Percentiles rank a stretch among this genome's conserved stretches.
These are phyloP conservation scores for Eimeria brunetti DNA, from an alignment of 169 alveolate genomes.

Conservation along the genomic window DNA sequence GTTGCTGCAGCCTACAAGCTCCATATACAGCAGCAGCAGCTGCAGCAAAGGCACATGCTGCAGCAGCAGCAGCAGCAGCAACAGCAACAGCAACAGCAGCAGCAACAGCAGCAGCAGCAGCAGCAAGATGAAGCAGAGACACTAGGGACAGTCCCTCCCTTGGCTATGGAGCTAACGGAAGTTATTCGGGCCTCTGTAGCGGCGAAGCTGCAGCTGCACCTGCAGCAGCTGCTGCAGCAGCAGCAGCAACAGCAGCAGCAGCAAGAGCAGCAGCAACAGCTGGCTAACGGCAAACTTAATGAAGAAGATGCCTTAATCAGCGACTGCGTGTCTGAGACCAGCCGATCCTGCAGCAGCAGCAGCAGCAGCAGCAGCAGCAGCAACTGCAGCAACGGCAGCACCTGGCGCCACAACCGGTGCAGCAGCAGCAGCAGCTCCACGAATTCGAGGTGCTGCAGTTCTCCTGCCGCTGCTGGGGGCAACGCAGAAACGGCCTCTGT, in stretches of 20 bases:
- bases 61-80: conserved; percentile 46
- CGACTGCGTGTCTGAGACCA: background rate
- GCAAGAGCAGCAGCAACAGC: conserved; percentile 22
- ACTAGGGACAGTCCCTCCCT: conserved; percentile 23
- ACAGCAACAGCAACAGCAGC: conserved; percentile 39
- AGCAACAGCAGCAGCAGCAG: conserved; percentile 54
- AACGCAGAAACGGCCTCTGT: background rate
- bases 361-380: conserved; percentile 22
- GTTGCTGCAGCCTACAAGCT: conserved; percentile 31
- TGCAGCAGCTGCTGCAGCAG: conserved; percentile 59
- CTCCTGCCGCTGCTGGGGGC: background rate
- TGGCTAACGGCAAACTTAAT: background rate
- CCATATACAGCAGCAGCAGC: conserved; percentile 54
- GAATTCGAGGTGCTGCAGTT: background rate
- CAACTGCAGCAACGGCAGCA: background rate
- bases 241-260: conserved; percentile 35
- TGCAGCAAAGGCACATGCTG: conserved; percentile 33
- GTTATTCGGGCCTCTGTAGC: conserved; percentile 3
- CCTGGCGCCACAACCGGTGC: background rate
- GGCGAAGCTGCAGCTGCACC: conserved; percentile 50
- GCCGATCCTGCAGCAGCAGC: no score
- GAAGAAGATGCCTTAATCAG: background rate
- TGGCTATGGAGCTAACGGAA: conserved; percentile 27
- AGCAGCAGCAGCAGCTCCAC: background rate
- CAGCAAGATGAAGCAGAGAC: conserved; percentile 15